A percentile compares a stretch with the other conserved stretches of the same genome.
phyloP scores from a whole-genome alignment of 2,329 filamentous ascomycete species.

The Alternaria ventricosa region DNA sequence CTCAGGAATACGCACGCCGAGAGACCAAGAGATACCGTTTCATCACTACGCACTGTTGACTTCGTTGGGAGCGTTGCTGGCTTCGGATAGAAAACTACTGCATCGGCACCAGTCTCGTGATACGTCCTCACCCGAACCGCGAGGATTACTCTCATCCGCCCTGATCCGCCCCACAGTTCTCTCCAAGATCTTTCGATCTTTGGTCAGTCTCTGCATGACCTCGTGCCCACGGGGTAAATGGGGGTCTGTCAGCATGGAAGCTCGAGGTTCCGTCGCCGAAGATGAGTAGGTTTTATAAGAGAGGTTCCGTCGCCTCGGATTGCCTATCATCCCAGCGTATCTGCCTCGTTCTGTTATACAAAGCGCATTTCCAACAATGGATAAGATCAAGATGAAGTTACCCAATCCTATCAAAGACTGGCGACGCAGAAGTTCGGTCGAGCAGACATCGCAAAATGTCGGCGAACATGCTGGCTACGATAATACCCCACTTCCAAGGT shows the following conservation, averaged over 20 bases:
- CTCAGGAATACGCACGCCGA: not conserved
- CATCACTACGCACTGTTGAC: not conserved
- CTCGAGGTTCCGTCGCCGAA: not conserved
- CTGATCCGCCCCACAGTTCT: slow-evolving; percentile 4
- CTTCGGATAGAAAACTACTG: not conserved
- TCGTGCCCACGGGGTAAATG: not conserved
- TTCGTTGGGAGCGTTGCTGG: not conserved
- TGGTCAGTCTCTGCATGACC: not conserved
- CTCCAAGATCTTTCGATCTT: not conserved
- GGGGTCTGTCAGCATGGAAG: not conserved
- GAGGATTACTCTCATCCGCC: slow-evolving; percentile 1
- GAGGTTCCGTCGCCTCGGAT: not conserved
- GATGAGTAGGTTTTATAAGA: not conserved
- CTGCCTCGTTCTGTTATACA: not conserved
- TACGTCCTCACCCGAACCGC: not conserved
- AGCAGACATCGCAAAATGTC: slow-evolving; percentile 20
- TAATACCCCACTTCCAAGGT: slow-evolving; percentile 27
- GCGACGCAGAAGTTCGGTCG: slow-evolving; percentile 21
- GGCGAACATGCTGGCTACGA: slow-evolving; percentile 33
- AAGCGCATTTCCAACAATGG: not conserved
- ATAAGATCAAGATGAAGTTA: slow-evolving; percentile 19
- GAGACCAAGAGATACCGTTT: not conserved
- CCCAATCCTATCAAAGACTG: slow-evolving; percentile 23
- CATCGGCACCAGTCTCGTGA: not conserved
- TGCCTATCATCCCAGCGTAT: not conserved